Conservation (phyloP, 2,329 filamentous ascomycete species). For the Pseudofabraea citricarpa region DNA sequence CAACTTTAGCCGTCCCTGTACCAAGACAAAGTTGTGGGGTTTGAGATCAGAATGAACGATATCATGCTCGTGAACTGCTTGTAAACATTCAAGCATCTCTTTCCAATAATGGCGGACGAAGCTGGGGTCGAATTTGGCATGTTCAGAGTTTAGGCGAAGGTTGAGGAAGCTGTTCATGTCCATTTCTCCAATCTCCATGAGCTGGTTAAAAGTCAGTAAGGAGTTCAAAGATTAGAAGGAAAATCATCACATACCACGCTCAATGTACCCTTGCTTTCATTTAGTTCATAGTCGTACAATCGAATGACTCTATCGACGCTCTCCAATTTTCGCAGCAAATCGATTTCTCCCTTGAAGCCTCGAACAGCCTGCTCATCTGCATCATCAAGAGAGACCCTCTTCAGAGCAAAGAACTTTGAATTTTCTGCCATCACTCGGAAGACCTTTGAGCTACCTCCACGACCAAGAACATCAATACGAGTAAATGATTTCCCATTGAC, state of each 20-base stretch:
- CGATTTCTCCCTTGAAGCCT: constrained; percentile 94
- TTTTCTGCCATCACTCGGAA: constrained; percentile 97
- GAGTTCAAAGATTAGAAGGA: not conserved
- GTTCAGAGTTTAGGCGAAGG: constrained; percentile 64
- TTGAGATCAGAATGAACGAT: constrained; percentile 97
- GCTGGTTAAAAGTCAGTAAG: constrained; percentile 37
- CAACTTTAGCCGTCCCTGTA: constrained; percentile 84
- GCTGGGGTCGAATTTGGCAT: constrained; percentile 74
- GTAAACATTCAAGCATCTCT: constrained; percentile 96
- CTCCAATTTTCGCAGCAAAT: constrained; percentile 75
- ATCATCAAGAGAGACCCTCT: constrained; percentile 85
- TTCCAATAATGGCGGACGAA: constrained; percentile 99
- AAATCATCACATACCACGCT: constrained; percentile 61
- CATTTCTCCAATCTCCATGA: constrained; percentile 96
- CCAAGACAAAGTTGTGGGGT: constrained; percentile 92
- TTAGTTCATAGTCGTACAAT: constrained; percentile 88
- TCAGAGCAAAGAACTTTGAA: constrained; percentile 89
- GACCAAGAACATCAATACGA: constrained; percentile 82
- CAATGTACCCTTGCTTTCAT: constrained; percentile 83
- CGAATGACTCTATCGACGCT: constrained; percentile 87
- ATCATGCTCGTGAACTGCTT: constrained; percentile 81
- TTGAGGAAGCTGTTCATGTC: constrained; percentile 85
- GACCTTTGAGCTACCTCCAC: constrained; percentile 89
- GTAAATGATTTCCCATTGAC: constrained; percentile 92
- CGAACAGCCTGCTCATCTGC: constrained; percentile 78